Evolutionary conservation across 176 grass and related monocot species (phyloP).

Genomic region (Avena atlantica): DNA sequence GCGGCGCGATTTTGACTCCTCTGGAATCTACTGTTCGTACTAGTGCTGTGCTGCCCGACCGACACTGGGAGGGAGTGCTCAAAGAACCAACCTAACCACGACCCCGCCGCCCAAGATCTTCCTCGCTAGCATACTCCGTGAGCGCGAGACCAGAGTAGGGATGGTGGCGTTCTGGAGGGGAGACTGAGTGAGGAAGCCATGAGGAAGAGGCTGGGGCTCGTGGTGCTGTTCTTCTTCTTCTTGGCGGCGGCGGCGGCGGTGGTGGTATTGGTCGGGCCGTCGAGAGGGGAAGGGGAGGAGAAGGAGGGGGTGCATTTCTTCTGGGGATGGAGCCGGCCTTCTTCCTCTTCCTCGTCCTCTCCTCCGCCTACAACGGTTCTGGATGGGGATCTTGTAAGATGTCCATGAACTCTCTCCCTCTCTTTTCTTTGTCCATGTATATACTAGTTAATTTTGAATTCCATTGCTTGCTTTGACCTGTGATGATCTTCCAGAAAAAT

Average conservation of each 20-base stretch:
- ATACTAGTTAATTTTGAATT: neutral
- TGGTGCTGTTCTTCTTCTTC: constrained; percentile 44
- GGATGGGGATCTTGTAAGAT: constrained; percentile 52
- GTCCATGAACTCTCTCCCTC: neutral
- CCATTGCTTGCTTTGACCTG: neutral
- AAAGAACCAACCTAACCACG: neutral
- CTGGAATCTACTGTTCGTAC: neutral
- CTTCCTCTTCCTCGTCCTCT: neutral
- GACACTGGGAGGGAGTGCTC: neutral
- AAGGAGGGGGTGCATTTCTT: constrained; percentile 26
- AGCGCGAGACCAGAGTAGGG: neutral
- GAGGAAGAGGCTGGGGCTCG: constrained; percentile 16
- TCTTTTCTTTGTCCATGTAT: neutral
- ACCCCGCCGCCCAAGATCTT: constrained; percentile 18
- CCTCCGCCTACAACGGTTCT: neutral
- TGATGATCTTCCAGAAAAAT: neutral
- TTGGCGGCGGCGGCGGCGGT: neutral
- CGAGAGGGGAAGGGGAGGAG: constrained; percentile 7
- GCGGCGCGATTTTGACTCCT: neutral
- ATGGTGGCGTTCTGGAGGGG: constrained; percentile 10
- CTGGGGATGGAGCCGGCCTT: constrained; percentile 25
- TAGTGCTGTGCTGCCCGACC: neutral
- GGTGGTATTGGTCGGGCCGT: constrained; percentile 13
- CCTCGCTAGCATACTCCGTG: neutral
- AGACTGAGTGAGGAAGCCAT: constrained; percentile 21